Evolutionary conservation across 148 eudicot species (phyloP).

Genomic region (Selenicereus undatus): DNA sequence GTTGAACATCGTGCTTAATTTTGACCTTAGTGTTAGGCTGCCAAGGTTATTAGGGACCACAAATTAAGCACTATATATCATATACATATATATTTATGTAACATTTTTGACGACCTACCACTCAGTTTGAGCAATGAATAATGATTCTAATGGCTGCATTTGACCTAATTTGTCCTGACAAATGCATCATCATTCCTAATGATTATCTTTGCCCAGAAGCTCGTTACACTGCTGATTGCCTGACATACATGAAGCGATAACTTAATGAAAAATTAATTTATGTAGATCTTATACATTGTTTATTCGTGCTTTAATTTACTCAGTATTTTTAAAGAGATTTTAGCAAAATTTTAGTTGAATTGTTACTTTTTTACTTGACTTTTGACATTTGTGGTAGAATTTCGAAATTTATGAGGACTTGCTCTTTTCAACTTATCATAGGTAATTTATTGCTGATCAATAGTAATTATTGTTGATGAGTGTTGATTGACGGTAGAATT

Average conservation of each 20-base stretch:
- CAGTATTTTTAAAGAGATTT: no score
- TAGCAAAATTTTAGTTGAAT: no score
- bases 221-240: background rate
- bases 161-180: constrained; percentile 13
- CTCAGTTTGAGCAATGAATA: background rate
- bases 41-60: background rate
- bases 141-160: constrained; percentile 12
- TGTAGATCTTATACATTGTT: no score
- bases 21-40: background rate
- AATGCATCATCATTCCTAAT: background rate
- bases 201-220: background rate
- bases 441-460: no score
- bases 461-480: no score
- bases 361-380: no score
- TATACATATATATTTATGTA: background rate
- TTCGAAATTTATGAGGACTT: no score
- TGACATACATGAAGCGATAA: background rate
- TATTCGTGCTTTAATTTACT: no score
- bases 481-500: no score
- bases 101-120: constrained; percentile 9
- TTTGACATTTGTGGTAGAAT: no score
- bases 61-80: background rate
- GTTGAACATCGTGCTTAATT: background rate
- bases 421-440: no score
- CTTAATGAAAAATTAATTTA: background rate